Base-by-base conservation (phyloP, 306 rosid genomes). In the Hippophae gyantsensis region DNA sequence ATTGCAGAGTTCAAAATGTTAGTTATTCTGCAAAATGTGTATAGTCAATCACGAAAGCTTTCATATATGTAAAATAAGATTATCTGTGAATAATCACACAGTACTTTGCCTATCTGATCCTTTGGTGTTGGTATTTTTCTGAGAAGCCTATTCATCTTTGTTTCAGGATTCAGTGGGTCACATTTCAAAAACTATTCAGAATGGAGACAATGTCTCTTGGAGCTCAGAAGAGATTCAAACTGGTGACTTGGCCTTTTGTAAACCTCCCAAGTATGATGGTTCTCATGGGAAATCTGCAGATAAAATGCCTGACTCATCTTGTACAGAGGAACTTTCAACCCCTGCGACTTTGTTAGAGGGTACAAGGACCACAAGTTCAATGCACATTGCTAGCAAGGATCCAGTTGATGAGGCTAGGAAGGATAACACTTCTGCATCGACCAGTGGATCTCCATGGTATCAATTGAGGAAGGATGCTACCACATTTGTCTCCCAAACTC, bases 371-470 rank as follows among this genome's bases (percentile, higher is more conserved):
- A 64, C 58, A 50, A 57, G 57, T 60, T 71, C 80, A 48, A 44
- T 70, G 49, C 44, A 67, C 61, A 26, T 46, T 48, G 77, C 68
- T 72, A 68, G 73, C 47, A 55, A 32, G 23, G 62, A 78, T 78
- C 59, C 63, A 52, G 62, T 62, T 59, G 75, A 74, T 56, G 97
- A 78, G 68, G 68, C 73, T 50, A 68, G 63, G 61, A 78, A 65
- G 61, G 95, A 84, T 67, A 80, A 79, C 58, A 70, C 56, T 69
- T 62, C 76, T 52, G 54, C 81, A 44, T 88, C 89, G 75, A 86
- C 80, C 78, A 78, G 82, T 68, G 90, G 89, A 65, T 88, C 95
- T 67, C 95, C 99, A 12, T 89, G 97, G 99, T 93, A 93, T 78
- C 80, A 88, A 62, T 79, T 93, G 60, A 79, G 97, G 42, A 82